phyloP scores from a whole-genome alignment of 208 protist species.

The Trichomonas vaginalis region DNA sequence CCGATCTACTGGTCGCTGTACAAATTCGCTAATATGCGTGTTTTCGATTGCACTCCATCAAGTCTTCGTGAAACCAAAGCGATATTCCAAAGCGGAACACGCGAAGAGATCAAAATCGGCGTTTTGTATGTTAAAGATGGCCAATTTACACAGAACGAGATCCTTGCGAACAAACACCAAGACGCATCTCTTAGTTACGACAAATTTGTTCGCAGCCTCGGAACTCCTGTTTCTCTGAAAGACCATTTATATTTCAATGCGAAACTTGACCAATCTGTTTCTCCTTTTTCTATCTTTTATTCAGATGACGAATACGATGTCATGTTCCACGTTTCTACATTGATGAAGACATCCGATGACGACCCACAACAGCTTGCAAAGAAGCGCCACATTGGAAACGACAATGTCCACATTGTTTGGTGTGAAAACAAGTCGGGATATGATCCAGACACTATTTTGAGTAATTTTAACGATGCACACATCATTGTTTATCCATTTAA shows the following conservation, averaged over 20 bases:
- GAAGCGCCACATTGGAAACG: slow-evolving; percentile 3
- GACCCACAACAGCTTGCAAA: neutral
- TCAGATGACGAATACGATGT: neutral
- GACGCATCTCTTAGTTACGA: neutral
- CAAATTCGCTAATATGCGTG: neutral
- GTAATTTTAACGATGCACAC: neutral
- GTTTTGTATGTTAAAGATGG: neutral
- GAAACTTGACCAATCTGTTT: neutral
- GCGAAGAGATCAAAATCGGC: neutral
- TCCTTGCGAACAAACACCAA: neutral
- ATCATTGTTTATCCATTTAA: slow-evolving; percentile 41
- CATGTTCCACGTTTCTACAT: slow-evolving; percentile 6
- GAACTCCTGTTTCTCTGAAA: neutral
- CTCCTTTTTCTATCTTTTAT: neutral
- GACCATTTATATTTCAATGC: neutral
- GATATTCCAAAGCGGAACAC: neutral
- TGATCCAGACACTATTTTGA: neutral
- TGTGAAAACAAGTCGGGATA: neutral
- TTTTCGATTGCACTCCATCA: neutral
- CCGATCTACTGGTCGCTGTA: neutral
- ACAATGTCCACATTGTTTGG: slow-evolving; percentile 14
- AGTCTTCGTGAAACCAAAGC: neutral
- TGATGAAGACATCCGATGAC: neutral
- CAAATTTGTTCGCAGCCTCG: neutral
- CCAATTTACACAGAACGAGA: neutral